These are phyloP conservation scores for Ophiocordyceps robertsii DNA, from an alignment of 2,329 filamentous ascomycete species.

Conservation along the genomic window DNA sequence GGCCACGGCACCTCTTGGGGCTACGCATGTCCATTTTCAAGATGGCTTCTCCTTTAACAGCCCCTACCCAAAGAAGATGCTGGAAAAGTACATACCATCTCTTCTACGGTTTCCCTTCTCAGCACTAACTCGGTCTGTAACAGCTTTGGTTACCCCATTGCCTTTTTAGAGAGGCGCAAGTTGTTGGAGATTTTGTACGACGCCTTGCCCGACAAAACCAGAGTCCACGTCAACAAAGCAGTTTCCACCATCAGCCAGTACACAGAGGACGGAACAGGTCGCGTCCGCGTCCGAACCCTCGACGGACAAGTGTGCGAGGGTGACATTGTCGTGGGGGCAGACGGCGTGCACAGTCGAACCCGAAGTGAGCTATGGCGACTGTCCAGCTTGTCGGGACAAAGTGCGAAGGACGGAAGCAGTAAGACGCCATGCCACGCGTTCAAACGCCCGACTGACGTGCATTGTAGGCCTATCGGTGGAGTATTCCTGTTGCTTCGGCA, in stretches of 20 bases:
- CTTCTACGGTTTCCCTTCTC: too few relatives aligned
- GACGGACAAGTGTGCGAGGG: slow-evolving; percentile 10
- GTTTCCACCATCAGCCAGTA: not conserved
- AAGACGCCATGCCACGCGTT: not conserved
- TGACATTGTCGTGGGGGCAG: slow-evolving; percentile 22
- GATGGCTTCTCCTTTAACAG: not conserved
- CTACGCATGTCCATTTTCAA: not conserved
- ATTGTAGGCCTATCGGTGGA: slow-evolving; percentile 4
- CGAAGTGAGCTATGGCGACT: slow-evolving; percentile 14
- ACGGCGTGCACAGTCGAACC: slow-evolving; percentile 24
- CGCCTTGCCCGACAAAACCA: slow-evolving; percentile 13
- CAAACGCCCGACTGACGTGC: not conserved
- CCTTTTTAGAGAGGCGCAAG: slow-evolving; percentile 20
- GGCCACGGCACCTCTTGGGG: not conserved
- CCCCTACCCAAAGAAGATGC: not conserved
- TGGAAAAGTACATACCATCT: not conserved
- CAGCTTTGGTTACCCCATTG: slow-evolving; percentile 7
- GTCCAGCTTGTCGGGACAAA: not conserved
- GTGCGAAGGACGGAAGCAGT: not conserved
- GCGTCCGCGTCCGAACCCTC: slow-evolving; percentile 5
- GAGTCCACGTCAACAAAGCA: slow-evolving; percentile 2
- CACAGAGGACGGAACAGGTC: slow-evolving; percentile 2
- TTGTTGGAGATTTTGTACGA: slow-evolving; percentile 19
- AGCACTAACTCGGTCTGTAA: too few relatives aligned
- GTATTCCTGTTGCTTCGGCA: slow-evolving; percentile 23